Percentiles rank a stretch among this genome's conserved stretches.
Conservation (phyloP, 177 flowering plant species). For the Vitis hybrid region DNA sequence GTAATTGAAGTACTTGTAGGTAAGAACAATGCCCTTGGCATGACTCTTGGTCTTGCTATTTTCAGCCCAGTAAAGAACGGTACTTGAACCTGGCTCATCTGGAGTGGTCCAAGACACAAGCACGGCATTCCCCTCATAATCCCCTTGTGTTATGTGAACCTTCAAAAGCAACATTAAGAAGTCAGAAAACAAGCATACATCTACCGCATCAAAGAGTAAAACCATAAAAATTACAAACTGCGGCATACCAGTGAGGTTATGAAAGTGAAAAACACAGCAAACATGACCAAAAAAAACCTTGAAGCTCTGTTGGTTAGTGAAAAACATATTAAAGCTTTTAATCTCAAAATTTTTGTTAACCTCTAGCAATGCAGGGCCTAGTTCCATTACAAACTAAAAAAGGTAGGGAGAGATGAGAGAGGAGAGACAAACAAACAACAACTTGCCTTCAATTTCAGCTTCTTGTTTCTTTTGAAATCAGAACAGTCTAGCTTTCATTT, state of each 20-base stretch:
- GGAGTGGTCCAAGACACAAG: constrained; percentile 40
- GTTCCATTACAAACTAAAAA: too few relatives aligned
- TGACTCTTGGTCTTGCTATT: constrained; percentile 12
- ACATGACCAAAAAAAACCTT: too few relatives aligned
- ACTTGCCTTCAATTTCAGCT: too few relatives aligned
- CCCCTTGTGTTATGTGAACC: constrained; percentile 70
- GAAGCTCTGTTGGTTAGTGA: too few relatives aligned
- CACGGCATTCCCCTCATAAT: constrained; percentile 35
- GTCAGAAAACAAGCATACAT: not conserved
- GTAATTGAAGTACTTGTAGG: constrained; percentile 35
- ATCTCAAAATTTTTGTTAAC: too few relatives aligned
- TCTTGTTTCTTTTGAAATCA: too few relatives aligned
- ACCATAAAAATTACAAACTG: not conserved
- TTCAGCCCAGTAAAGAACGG: constrained; percentile 32
- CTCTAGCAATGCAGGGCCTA: too few relatives aligned
- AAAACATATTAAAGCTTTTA: too few relatives aligned
- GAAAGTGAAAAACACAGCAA: too few relatives aligned
- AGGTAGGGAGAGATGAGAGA: too few relatives aligned
- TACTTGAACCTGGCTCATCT: constrained; percentile 32
- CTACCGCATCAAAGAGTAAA: not conserved
- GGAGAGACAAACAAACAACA: too few relatives aligned
- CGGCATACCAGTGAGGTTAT: too few relatives aligned
- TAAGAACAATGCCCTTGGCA: constrained; percentile 22
- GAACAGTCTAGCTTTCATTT: not conserved
- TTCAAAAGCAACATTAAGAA: constrained; percentile 11